Evolutionary conservation across 805 yeast genomes (phyloP), one percentile per base, ranked within the genome.

Genomic region (Debaryomyces tyrocola): DNA sequence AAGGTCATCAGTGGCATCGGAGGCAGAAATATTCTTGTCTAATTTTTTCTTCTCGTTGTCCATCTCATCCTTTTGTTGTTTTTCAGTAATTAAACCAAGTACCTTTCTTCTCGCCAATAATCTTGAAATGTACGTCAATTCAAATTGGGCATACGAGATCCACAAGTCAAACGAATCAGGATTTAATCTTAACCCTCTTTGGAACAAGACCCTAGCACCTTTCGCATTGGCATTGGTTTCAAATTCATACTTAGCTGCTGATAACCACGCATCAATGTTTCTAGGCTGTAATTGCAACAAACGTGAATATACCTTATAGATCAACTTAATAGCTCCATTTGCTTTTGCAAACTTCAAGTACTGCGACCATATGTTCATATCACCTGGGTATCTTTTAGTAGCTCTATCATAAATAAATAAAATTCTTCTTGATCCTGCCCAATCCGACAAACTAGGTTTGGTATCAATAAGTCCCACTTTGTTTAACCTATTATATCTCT

Each of bases 241-340:
- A 58, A 88, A 85, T 68, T 94, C 98, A 67, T 89, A 90, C 61
- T 88, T 88, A 27, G 97, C 97, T 20, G 97, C 97, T 58, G 89
- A 80, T 37, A 94, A 80, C 99, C 99, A 94, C 14, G 92, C 87
- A 56, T 85, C 87, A 2, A 90, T 80, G 59, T 91, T 87, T 37
- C 87, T 79, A n/a, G 99, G 98, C 62, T 94, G 98, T 52, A 90
- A 69, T 65, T 85, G 89, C 56, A 94, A 74, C 54, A 92, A 73
- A 47, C 82, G 80, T 5, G 91, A 84, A 64, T 90, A 89, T 6
- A 89, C 83, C 52, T 82, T 83, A 61, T 87, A 88, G 14, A 86
- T 80, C 44, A 82, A 82, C 57, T 84, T 85, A 51, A 85, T 81
- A 4, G 90, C 83, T 8, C 87, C 87, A 45, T 80, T 76, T 12